Evolutionary conservation across 2,329 filamentous ascomycete genomes (phyloP), one percentile per base, ranked within the genome.

Genomic region (Diaporthe sp.): DNA sequence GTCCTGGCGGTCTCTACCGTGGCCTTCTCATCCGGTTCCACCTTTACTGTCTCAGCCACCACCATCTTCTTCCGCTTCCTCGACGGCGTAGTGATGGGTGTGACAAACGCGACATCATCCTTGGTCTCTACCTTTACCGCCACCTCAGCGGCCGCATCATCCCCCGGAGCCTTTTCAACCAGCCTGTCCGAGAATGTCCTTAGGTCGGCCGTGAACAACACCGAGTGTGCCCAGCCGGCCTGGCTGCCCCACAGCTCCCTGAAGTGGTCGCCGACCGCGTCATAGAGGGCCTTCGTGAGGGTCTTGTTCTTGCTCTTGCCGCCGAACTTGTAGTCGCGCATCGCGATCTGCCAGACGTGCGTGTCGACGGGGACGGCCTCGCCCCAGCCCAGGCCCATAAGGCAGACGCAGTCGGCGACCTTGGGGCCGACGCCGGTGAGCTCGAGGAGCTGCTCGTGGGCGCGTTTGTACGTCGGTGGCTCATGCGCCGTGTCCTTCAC

Each of bases 321-420:
- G 9, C 95, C 94, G 80, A 99, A 98, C 76, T 93, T 95, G 85
- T 99, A 99, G 84, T 99, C 97, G 72, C 97, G 90, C 83, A 97
- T 95, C 0, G 97, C 97, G 81, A 99, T 98, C 86, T 98, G 96
- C 96, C 96, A 98, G 17, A 99, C 95, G 84, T 99, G 97, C 1
- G 97, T 99, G 84, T 99, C 97, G 44, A 99, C 94, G 0, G 97
- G 97, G 1, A 99, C 96, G 3, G 96, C 93, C 84, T 98, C 96
- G 44, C 94, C 94, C 96, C 97, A 99, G 39, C 96, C 96, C 19
- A 99, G 86, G 0, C 97, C 97, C 94, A 99, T 98, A 28, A 99
- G 87, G 82, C 94, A 98, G 10, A 98, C 96, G 82, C 97, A 99
- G 83, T 99, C 97, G 8, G 97, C 94, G 0, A 99, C 97, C 83